Conservation (phyloP, 768 basidiomycete genomes). For the Gymnopilus junonius region DNA sequence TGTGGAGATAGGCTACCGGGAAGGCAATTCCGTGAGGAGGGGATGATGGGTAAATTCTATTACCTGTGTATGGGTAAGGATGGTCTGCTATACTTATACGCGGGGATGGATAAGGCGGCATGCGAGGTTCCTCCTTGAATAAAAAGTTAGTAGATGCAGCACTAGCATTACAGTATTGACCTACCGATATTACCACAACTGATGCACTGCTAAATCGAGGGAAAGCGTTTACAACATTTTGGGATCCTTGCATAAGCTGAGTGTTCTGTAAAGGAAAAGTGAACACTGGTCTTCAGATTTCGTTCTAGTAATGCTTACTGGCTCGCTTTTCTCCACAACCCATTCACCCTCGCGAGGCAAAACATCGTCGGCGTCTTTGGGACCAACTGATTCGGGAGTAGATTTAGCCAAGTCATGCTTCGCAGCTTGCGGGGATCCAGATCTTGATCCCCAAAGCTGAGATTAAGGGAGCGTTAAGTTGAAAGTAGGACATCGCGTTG, state of each 20-base stretch:
- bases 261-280: background rate
- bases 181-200: background rate
- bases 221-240: background rate
- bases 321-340: background rate
- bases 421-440: conserved; percentile 11
- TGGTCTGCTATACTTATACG: background rate
- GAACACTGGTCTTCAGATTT: background rate
- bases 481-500: background rate
- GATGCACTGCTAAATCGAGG: background rate
- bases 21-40: background rate
- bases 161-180: background rate
- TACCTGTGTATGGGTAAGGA: background rate
- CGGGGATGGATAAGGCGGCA: background rate
- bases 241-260: background rate
- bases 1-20: conserved; percentile 5
- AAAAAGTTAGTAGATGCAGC: background rate
- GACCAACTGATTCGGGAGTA: background rate
- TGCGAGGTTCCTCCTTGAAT: background rate
- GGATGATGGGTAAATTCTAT: background rate
- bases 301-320: background rate
- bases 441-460: conserved; percentile 16
- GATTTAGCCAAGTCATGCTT: background rate
- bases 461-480: background rate
- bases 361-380: background rate
- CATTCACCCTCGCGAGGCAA: background rate